Conservation (phyloP, 2,329 filamentous ascomycete species). For the Tolypocladium cylindrosporum region DNA sequence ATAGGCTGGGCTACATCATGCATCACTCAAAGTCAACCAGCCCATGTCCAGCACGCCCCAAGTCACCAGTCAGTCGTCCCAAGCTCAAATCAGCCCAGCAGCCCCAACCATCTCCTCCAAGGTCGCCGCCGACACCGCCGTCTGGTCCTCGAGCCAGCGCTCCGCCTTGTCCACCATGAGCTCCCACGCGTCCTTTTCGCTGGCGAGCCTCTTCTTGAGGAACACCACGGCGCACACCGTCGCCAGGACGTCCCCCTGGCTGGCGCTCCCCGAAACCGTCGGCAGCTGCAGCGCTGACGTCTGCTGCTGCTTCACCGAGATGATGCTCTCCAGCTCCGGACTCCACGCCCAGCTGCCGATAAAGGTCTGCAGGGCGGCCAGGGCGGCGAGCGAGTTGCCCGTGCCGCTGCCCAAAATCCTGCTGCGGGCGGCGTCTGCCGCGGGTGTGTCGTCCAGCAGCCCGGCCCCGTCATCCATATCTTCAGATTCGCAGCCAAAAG, state of each 20-base stretch:
- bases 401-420: not conserved
- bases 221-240: conserved; percentile 19
- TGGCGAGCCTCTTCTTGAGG: conserved; percentile 33
- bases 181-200: conserved; percentile 49
- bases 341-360: conserved; percentile 20
- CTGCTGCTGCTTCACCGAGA: conserved; percentile 11
- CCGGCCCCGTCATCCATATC: not conserved
- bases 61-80: not conserved
- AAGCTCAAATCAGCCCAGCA: not conserved
- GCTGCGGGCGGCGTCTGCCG: not conserved
- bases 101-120: conserved; percentile 9
- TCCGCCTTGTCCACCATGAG: conserved; percentile 52
- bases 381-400: not conserved
- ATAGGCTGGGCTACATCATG: not conserved
- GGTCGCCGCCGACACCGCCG: conserved; percentile 5
- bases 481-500: not conserved
- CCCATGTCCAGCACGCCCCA: not conserved
- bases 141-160: conserved; percentile 30
- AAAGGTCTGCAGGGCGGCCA: conserved; percentile 43
- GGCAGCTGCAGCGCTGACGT: conserved; percentile 3
- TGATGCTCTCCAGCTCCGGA: conserved; percentile 12
- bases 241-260: conserved; percentile 10
- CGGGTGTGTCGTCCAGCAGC: not conserved
- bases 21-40: not conserved
- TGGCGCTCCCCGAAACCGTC: not conserved